Percentiles rank a stretch among this genome's conserved stretches.
These are phyloP conservation scores for Oenanthe javanica DNA, from an alignment of 140 eudicot species.

Conservation along the genomic window DNA sequence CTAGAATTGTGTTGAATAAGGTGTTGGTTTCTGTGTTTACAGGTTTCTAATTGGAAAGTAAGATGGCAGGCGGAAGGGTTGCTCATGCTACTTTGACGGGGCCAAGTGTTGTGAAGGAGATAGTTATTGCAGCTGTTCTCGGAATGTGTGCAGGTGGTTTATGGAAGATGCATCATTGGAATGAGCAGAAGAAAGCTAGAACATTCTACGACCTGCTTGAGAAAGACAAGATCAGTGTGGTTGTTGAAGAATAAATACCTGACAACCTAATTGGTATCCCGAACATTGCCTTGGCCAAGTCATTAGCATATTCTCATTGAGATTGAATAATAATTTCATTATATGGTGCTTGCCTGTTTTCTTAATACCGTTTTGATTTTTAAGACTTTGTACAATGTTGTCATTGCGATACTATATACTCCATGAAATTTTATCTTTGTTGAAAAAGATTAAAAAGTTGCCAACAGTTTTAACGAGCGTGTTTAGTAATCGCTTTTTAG, in stretches of 20 bases:
- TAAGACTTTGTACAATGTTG: not conserved
- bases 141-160: conserved; percentile 26
- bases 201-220: conserved; percentile 33
- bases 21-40: not conserved
- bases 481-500: not conserved
- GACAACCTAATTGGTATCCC: not conserved
- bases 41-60: not conserved
- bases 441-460: not conserved
- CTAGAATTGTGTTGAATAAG: not conserved
- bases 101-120: conserved; percentile 40
- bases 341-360: not conserved
- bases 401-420: not conserved
- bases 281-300: not conserved
- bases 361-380: not conserved
- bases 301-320: not conserved
- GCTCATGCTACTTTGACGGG: conserved; percentile 37
- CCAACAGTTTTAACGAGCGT: not conserved
- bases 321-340: conserved; percentile 1
- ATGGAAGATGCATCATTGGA: conserved; percentile 47
- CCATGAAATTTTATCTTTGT: not conserved
- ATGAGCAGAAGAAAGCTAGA: conserved; percentile 29
- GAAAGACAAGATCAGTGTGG: conserved; percentile 33
- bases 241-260: conserved; percentile 19
- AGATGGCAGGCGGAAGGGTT: conserved; percentile 24
- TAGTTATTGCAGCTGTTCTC: conserved; percentile 18